Conservation (phyloP, 1,284 basidiomycete species). For the Apiotrichum gamsii region DNA sequence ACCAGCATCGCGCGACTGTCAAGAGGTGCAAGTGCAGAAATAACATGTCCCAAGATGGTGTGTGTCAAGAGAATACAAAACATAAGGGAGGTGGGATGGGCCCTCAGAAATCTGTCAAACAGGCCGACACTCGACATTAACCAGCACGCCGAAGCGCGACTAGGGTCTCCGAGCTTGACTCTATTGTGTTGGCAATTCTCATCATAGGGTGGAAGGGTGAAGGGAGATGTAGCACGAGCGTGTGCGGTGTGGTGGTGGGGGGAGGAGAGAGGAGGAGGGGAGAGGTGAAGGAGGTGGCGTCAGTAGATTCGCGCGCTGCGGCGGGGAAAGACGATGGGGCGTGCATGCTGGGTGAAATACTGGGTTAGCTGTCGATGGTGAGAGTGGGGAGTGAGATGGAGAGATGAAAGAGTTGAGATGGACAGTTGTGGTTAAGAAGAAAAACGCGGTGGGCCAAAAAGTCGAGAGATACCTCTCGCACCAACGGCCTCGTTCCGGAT, state of each 20-base stretch:
- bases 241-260: not conserved
- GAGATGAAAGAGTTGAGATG: not conserved
- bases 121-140: constrained; percentile 25
- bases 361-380: not conserved
- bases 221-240: not conserved
- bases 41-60: no score
- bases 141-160: constrained; percentile 16
- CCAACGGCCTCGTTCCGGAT: no score
- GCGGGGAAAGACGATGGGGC: no score
- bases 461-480: no score
- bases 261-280: not conserved
- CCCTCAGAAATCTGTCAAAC: constrained; percentile 24
- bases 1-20: no score
- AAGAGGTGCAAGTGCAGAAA: no score
- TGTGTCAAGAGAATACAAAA: not conserved
- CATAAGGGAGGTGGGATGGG: not conserved
- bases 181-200: constrained; percentile 27
- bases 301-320: no score
- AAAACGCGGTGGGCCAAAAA: no score
- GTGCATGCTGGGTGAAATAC: not conserved
- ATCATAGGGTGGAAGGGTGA: constrained; percentile 12
- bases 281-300: not conserved
- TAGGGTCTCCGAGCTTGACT: constrained; percentile 28
- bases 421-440: no score
- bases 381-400: not conserved